Evolutionary conservation across 371 early-diverging fungal species (phyloP).

Genomic region (Saksenaea vasiformis): DNA sequence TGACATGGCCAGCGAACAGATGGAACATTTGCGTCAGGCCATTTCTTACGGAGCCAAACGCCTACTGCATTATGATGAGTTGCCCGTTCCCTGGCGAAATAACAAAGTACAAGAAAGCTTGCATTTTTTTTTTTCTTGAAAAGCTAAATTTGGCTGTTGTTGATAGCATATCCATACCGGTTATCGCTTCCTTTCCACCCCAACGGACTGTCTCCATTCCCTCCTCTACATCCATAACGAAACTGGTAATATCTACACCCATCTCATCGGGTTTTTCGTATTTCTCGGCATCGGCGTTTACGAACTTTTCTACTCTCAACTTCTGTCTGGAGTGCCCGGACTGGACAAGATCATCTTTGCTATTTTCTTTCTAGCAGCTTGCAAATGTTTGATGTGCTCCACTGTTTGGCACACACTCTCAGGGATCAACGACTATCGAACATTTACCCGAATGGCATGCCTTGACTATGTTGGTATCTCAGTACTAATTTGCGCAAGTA

Average conservation of each 20-base stretch:
- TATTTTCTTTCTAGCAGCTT: conserved; percentile 63
- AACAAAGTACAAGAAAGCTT: conserved; percentile 34
- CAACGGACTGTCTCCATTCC: conserved; percentile 66
- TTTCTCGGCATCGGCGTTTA: conserved; percentile 59
- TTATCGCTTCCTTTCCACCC: conserved; percentile 74
- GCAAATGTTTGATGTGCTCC: conserved; percentile 74
- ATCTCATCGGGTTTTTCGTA: conserved; percentile 68
- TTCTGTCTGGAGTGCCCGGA: conserved; percentile 51
- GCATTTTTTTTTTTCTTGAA: background rate
- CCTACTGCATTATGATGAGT: conserved; percentile 45
- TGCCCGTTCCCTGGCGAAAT: conserved; percentile 50
- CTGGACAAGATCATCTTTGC: conserved; percentile 58
- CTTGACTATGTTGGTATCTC: conserved; percentile 87
- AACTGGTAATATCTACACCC: conserved; percentile 84
- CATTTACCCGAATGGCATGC: conserved; percentile 55
- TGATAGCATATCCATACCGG: conserved; percentile 60
- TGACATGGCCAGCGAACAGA: conserved; percentile 40
- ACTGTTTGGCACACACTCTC: conserved; percentile 74
- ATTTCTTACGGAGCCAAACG: conserved; percentile 40
- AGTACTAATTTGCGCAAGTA: conserved; percentile 68
- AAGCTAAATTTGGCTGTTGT: conserved; percentile 3
- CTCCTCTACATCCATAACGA: conserved; percentile 81
- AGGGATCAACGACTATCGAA: conserved; percentile 72
- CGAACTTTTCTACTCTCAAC: conserved; percentile 47
- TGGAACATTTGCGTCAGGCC: conserved; percentile 45